Conservation (phyloP, 345 rosid species). For the Euclidium syriacum region DNA sequence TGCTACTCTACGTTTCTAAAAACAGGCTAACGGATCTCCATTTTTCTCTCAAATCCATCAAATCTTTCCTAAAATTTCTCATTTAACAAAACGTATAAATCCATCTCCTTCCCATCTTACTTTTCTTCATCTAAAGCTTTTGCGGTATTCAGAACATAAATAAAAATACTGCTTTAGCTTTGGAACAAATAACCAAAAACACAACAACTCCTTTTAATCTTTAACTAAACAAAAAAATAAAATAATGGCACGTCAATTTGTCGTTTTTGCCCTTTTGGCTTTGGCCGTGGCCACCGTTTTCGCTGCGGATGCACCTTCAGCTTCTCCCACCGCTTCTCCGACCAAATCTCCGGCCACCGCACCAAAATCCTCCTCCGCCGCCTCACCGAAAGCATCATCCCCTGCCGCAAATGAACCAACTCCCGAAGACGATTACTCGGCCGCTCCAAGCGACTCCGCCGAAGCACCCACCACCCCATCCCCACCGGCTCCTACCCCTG, state of each 20-base stretch:
- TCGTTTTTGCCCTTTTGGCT: slow-evolving; percentile 21
- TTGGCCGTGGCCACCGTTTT: slow-evolving; percentile 23
- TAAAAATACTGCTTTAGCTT: slow-evolving; percentile 27
- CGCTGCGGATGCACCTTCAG: slow-evolving; percentile 30
- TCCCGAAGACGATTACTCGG: slow-evolving; percentile 20
- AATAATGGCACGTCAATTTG: slow-evolving; percentile 24
- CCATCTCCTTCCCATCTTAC: neutral
- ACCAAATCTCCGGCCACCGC: slow-evolving; percentile 21
- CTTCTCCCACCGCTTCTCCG: slow-evolving; percentile 18
- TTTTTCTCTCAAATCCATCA: slow-evolving; percentile 17
- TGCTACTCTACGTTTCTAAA: neutral
- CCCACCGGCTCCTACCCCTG: slow-evolving; percentile 28
- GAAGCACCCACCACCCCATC: slow-evolving; percentile 22
- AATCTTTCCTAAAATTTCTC: neutral
- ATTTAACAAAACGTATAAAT: slow-evolving; percentile 2
- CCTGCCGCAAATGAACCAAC: slow-evolving; percentile 27
- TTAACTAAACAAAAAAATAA: neutral
- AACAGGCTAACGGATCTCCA: slow-evolving; percentile 17
- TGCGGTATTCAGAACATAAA: slow-evolving; percentile 12
- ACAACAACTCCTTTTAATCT: slow-evolving; percentile 3
- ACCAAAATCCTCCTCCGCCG: slow-evolving; percentile 5
- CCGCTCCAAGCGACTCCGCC: slow-evolving; percentile 19
- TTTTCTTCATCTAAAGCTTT: slow-evolving; percentile 26
- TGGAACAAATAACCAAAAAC: slow-evolving; percentile 18
- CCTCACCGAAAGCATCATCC: slow-evolving; percentile 24